Base-by-base conservation (phyloP, 306 rosid species). In the Luffa aegyptiaca region DNA sequence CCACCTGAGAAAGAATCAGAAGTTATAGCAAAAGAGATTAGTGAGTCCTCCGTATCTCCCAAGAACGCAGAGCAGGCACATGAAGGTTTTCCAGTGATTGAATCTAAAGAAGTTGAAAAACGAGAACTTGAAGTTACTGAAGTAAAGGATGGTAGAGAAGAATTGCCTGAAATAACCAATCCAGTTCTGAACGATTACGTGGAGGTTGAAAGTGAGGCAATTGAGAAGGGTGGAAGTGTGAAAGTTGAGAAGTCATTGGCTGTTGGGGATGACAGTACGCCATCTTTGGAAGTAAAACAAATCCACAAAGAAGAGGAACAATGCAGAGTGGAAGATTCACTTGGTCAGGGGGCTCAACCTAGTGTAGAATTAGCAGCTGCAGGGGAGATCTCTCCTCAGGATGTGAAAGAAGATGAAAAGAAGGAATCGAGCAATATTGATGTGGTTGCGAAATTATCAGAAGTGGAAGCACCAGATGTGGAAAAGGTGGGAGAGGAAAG, bases 281-380 rank as follows among this genome's bases (percentile, higher is more conserved):
- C 66, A 18, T 49, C 79, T 61, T 42, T 79, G 76, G 48, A 16
- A 36, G 63, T 8, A 41, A 49, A 9, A 64, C 51, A 64, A 64
- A 66, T 79, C 75, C 68, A 49, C 51, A 48, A 48, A 36, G 81
- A 63, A 10, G 75, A 58, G 72, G 10, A 79, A 35, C 49, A 64
- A 35, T 17, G n/a, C 80, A 77, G 20, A 33, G 51, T 3, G 44
- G 21, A 44, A 58, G 80, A 57, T 57, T 55, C 39, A 42, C 10
- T 76, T 2, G 18, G 13, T 36, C 65, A 76, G 53, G 57, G 4
- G 41, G 78, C 26, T 74, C 78, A 26, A 74, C 44, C 44, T 46
- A 21, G 36, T 74, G 45, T 31, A 33, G 36, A 77, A 41, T n/a
- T 44, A 41, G 56, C 20, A 41, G 56, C 20, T 58, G 37, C 49